These are phyloP conservation scores for Beauveria sp. DNA, from an alignment of 2,329 filamentous ascomycete genomes.

Conservation along the genomic window DNA sequence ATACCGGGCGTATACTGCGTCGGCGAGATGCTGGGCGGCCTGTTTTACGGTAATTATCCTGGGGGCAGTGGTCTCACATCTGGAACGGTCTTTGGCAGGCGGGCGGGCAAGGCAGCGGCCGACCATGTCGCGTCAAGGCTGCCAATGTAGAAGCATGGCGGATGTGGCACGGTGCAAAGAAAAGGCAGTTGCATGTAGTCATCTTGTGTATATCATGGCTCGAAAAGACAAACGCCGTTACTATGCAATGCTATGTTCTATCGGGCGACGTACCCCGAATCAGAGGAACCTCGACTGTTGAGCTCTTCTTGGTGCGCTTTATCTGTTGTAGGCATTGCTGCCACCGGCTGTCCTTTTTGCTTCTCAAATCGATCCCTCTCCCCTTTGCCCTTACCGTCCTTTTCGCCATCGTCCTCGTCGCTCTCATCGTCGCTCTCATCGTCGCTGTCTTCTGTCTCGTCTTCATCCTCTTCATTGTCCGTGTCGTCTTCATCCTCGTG, in stretches of 20 bases:
- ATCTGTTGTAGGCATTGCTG: slow-evolving; percentile 12
- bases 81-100: slow-evolving; percentile 44
- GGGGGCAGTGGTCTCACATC: slow-evolving; percentile 56
- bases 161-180: too few species aligned
- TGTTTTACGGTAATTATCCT: slow-evolving; percentile 58
- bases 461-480: slow-evolving; percentile 18
- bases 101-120: slow-evolving; percentile 31
- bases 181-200: not conserved
- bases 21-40: slow-evolving; percentile 59
- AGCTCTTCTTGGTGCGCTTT: not conserved
- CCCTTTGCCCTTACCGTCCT: slow-evolving; percentile 13
- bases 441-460: slow-evolving; percentile 12
- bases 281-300: not conserved
- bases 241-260: not conserved
- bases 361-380: slow-evolving; percentile 17
- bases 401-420: not conserved
- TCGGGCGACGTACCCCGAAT: slow-evolving; percentile 4
- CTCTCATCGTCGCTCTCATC: not conserved
- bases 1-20: slow-evolving; percentile 51
- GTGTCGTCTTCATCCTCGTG: slow-evolving; percentile 17
- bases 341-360: slow-evolving; percentile 14
- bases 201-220: not conserved
- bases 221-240: not conserved
- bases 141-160: not conserved
- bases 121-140: not conserved